Evolutionary conservation across 176 grass and related monocot genomes (phyloP).

Genomic region (Microstegium vimineum): DNA sequence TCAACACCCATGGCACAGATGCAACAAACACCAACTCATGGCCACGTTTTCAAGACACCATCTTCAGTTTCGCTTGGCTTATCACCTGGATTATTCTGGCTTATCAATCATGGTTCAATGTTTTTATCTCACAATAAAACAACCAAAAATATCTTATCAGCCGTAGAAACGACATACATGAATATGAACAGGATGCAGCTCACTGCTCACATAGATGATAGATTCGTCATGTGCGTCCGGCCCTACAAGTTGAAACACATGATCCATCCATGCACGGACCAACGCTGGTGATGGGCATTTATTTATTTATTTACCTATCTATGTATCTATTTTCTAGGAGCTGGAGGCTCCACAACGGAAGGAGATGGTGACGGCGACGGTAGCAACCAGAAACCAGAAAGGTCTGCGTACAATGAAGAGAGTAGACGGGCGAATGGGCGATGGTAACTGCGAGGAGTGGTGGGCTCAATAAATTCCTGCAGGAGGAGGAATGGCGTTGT

Average conservation of each 20-base stretch:
- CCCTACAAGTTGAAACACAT: constrained; percentile 1
- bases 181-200: neutral
- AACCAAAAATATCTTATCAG: too few species aligned
- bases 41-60: neutral
- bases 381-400: constrained; percentile 7
- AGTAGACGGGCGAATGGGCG: neutral
- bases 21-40: neutral
- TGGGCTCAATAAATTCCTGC: constrained; percentile 31
- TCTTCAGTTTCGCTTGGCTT: neutral
- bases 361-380: neutral
- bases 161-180: too few species aligned
- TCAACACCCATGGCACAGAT: neutral
- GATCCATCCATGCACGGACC: neutral
- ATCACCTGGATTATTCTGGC: too few species aligned
- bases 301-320: neutral
- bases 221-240: constrained; percentile 13
- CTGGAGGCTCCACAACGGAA: neutral
- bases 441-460: neutral
- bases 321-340: too few species aligned
- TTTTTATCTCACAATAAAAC: too few species aligned
- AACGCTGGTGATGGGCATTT: neutral
- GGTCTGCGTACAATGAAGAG: constrained; percentile 23
- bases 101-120: too few species aligned
- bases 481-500: neutral
- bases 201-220: neutral